Percentiles rank a stretch among this genome's conserved stretches.
Conservation (phyloP, 129 eudicot genomes). For the Escallonia rubra region DNA sequence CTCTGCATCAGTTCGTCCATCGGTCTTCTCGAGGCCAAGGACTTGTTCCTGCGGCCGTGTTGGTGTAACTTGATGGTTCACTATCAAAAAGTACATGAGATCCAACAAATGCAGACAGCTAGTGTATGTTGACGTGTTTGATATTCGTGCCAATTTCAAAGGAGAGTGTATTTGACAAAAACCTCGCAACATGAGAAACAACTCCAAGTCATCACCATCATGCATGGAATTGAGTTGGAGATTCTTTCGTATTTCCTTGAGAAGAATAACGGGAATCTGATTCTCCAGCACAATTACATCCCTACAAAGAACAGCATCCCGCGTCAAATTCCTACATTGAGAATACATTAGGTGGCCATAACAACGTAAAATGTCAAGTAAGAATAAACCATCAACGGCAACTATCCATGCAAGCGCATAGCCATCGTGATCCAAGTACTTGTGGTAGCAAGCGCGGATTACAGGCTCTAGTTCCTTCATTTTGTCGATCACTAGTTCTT, state of each 20-base stretch:
- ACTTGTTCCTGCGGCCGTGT: no score
- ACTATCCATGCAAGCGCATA: constrained; percentile 11
- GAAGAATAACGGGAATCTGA: constrained; percentile 33
- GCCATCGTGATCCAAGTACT: constrained; percentile 19
- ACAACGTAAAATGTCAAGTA: constrained; percentile 1
- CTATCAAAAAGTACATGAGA: constrained; percentile 1
- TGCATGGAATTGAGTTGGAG: constrained; percentile 15
- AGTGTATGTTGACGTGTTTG: background rate
- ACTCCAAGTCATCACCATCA: background rate
- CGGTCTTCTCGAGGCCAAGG: background rate
- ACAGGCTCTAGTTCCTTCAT: background rate
- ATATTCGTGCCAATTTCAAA: constrained; percentile 18
- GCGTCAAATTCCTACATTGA: background rate
- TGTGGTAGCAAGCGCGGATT: constrained; percentile 15
- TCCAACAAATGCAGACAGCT: background rate
- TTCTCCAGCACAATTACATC: constrained; percentile 44
- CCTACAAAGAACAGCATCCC: background rate
- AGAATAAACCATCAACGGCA: constrained; percentile 19
- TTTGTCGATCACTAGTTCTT: constrained; percentile 3
- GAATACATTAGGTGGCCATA: background rate
- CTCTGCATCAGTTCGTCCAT: no score
- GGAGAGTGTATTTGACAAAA: constrained; percentile 30
- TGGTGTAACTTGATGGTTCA: background rate
- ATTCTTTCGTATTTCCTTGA: constrained; percentile 18
- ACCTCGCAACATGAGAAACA: background rate